Conservation (phyloP, 176 grass and related monocot genomes). For the Eleusine indica region DNA sequence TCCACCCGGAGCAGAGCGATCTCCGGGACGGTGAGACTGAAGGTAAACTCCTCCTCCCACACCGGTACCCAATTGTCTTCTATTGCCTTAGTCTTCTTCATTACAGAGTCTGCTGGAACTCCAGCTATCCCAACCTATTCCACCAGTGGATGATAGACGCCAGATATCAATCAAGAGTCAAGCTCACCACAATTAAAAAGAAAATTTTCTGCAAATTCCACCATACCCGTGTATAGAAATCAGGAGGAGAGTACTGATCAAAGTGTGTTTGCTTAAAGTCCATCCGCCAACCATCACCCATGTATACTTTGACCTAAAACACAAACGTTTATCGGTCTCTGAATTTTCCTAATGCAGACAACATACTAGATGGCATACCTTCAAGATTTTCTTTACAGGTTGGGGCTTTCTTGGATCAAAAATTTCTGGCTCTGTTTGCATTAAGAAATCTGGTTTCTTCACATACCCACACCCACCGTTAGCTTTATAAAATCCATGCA, state of each 20-base stretch:
- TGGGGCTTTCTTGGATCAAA: slow-evolving; percentile 63
- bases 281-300: slow-evolving; percentile 89
- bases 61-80: slow-evolving; percentile 90
- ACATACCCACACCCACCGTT: slow-evolving; percentile 92
- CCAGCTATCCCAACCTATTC: slow-evolving; percentile 80
- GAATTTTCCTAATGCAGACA: neutral
- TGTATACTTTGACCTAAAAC: slow-evolving; percentile 87
- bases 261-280: slow-evolving; percentile 90
- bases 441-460: slow-evolving; percentile 95
- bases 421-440: slow-evolving; percentile 63
- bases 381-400: slow-evolving; percentile 67
- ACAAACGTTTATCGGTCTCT: neutral
- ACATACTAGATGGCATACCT: slow-evolving; percentile 3
- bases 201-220: no score
- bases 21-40: slow-evolving; percentile 25
- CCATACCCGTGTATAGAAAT: slow-evolving; percentile 81
- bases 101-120: slow-evolving; percentile 64
- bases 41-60: slow-evolving; percentile 84
- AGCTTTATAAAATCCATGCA: slow-evolving; percentile 95
- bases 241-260: slow-evolving; percentile 88
- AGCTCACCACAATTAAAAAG: neutral
- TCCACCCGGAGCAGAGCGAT: slow-evolving; percentile 85
- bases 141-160: neutral
- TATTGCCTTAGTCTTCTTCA: slow-evolving; percentile 78
- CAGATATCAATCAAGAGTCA: neutral